phyloP scores from a whole-genome alignment of 805 yeast species.

The Wickerhamiella occidentalis region DNA sequence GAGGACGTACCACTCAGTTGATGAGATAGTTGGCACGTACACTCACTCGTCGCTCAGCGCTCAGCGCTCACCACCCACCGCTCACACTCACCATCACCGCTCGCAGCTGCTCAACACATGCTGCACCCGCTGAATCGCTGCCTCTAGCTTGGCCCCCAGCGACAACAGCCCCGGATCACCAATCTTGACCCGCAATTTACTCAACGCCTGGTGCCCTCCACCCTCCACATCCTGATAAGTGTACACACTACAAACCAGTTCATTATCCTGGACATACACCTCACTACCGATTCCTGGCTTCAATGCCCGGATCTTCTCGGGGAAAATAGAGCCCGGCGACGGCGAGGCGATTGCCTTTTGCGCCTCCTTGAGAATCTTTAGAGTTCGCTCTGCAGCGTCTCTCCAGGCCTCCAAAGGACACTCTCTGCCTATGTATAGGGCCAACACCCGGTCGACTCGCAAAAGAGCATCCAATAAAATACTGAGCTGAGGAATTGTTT shows the following conservation, averaged over 20 bases:
- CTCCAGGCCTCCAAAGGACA: not conserved
- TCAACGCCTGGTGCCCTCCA: constrained; percentile 5
- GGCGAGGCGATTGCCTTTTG: not conserved
- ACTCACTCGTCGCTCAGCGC: too few relatives aligned
- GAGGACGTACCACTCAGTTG: too few relatives aligned
- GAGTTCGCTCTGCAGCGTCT: not conserved
- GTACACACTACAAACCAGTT: constrained; percentile 9
- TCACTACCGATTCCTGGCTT: constrained; percentile 8
- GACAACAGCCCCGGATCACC: constrained; percentile 12
- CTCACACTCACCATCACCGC: too few relatives aligned
- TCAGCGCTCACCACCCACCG: too few relatives aligned
- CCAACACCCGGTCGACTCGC: constrained; percentile 1
- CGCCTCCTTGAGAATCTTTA: not conserved
- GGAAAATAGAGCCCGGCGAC: not conserved
- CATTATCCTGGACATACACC: constrained; percentile 3
- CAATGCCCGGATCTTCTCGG: not conserved
- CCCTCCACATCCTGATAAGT: constrained; percentile 6
- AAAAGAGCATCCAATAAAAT: constrained; percentile 4
- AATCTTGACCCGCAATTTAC: not conserved
- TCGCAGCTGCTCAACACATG: too few relatives aligned
- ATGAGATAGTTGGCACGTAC: too few relatives aligned
- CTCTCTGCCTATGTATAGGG: not conserved
- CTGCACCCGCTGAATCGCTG: constrained; percentile 1
- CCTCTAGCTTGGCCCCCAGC: constrained; percentile 9
- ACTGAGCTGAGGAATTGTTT: constrained; percentile 5